phyloP scores from a whole-genome alignment of 225 moss, liverwort and hornwort genomes.

The Sphagnum contortum region DNA sequence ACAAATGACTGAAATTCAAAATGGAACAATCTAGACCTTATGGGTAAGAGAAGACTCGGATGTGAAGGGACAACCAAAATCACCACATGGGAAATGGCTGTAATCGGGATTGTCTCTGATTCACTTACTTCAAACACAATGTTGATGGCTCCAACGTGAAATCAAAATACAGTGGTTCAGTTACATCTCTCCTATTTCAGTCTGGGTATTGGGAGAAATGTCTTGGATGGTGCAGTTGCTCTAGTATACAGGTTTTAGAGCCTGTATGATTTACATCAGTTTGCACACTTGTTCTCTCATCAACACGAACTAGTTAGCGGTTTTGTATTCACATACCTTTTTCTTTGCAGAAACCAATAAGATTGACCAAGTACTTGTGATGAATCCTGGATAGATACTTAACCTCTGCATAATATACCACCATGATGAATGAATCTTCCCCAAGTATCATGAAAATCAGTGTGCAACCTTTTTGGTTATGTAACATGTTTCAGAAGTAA shows the following conservation, averaged over 20 bases:
- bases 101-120: no score
- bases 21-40: no score
- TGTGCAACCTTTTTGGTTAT: neutral
- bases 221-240: neutral
- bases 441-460: no score
- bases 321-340: constrained; percentile 5
- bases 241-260: neutral
- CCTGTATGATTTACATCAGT: neutral
- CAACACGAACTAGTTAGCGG: no score
- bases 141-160: no score
- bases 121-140: no score
- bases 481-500: neutral
- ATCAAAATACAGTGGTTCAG: no score
- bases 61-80: no score
- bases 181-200: neutral
- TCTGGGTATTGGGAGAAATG: neutral
- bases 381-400: constrained; percentile 33
- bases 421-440: no score
- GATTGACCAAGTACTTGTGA: constrained; percentile 40
- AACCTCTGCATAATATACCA: constrained; percentile 17
- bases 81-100: no score
- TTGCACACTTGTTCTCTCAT: neutral
- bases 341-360: constrained; percentile 42
- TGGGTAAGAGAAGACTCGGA: no score
- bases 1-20: no score